Percentiles rank a stretch among this genome's conserved stretches.
phyloP scores from a whole-genome alignment of 805 yeast genomes.

The Lachancea nothofagi region DNA sequence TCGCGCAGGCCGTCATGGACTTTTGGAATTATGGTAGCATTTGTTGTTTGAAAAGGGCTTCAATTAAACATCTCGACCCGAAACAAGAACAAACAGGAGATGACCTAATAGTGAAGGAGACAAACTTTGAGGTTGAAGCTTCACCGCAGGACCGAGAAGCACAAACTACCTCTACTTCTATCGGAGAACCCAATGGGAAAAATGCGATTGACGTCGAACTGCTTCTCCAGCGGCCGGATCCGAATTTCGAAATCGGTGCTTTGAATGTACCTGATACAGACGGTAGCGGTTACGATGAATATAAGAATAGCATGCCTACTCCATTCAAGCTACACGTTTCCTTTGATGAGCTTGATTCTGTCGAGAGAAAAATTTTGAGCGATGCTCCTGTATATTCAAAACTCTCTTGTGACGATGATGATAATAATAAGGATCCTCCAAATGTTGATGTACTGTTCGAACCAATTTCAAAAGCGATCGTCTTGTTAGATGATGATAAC shows the following conservation, averaged over 20 bases:
- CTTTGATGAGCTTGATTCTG: constrained; percentile 28
- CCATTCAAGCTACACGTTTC: constrained; percentile 34
- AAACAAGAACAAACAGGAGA: constrained; percentile 15
- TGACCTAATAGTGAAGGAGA: neutral
- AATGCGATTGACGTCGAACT: constrained; percentile 36
- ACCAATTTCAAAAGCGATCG: constrained; percentile 60
- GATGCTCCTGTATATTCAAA: constrained; percentile 32
- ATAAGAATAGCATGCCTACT: constrained; percentile 9
- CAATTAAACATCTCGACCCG: constrained; percentile 24
- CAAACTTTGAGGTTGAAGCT: neutral
- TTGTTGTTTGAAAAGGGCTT: constrained; percentile 53
- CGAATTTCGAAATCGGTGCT: constrained; percentile 11
- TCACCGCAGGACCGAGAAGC: neutral
- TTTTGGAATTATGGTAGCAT: constrained; percentile 75
- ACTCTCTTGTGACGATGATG: constrained; percentile 23
- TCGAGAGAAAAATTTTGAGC: constrained; percentile 34
- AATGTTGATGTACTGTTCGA: constrained; percentile 33
- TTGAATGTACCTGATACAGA: constrained; percentile 28
- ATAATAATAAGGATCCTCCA: constrained; percentile 18
- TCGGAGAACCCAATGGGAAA: neutral
- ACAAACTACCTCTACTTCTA: neutral
- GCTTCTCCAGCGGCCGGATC: constrained; percentile 32
- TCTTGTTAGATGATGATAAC: constrained; percentile 57
- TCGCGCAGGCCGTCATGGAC: constrained; percentile 70
- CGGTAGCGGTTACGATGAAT: constrained; percentile 25